Evolutionary conservation across 345 rosid genomes (phyloP), one percentile per base, ranked within the genome.

Genomic region (Eutrema japonicum): DNA sequence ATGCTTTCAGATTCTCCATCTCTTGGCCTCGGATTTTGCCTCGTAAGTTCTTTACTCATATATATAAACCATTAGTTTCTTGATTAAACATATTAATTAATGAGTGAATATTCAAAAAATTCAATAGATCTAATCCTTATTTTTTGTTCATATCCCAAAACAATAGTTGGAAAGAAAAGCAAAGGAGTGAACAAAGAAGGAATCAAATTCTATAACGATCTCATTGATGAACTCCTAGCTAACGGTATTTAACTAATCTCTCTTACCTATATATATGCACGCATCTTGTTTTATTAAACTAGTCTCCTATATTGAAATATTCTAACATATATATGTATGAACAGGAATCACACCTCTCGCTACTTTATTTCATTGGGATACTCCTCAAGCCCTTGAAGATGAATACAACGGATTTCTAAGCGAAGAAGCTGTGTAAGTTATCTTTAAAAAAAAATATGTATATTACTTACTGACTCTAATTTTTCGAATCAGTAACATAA

Each of bases 301-400:
- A 55, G 35, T 38, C 40, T 57, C 7, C 0, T 32, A 4, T 32
- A 16, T 54, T 57, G 16, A 65, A 27, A 6, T 56, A 7, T 69
- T 30, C 38, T 49, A 64, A 64, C 56, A 51, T 51, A 18, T 33
- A 35, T 38, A 16, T 69, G 14, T 62, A 35, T 67, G 37, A 66
- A 3, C 61, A 85, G 91, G 87, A 48, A 65, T 87, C 45, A 65
- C 62, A 22, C 92, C 92, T 29, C 80, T 83, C 7, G 89, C 84
- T 43, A 85, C 89, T 45, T 71, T 87, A 27, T 80, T 80, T 33
- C 91, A 83, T 10, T 87, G 86, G 86, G 89, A 87, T 79, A 70
- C 77, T 58, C 92, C 92, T 33, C 89, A 87, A 79, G 80, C 84
- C 4, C 81, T 87, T 18, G 84, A 85, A 72, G 89, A 85, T 37